phyloP scores from a whole-genome alignment of 2,329 filamentous ascomycete species.

The Arthrocladium fulminans region DNA sequence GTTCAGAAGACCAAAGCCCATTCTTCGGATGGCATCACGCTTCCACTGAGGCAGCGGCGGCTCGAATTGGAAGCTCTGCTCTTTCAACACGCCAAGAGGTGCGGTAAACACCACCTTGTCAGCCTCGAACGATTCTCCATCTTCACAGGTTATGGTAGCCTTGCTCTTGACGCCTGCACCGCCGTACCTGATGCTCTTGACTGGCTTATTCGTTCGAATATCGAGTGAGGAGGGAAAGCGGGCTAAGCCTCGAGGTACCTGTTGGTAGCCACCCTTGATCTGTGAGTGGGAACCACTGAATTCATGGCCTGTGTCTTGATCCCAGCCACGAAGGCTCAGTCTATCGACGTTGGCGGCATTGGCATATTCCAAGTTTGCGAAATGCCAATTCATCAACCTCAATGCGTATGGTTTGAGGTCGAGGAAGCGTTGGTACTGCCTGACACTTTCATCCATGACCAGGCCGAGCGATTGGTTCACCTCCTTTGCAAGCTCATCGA shows the following conservation, averaged over 20 bases:
- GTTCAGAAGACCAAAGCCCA: conserved; percentile 91
- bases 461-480: conserved; percentile 68
- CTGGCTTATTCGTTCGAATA: conserved; percentile 62
- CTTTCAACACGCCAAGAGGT: conserved; percentile 83
- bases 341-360: conserved; percentile 83
- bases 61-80: conserved; percentile 72
- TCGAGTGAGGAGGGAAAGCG: conserved; percentile 68
- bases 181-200: conserved; percentile 63
- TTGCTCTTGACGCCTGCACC: conserved; percentile 36
- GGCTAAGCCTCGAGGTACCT: conserved; percentile 78
- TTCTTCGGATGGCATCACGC: conserved; percentile 63
- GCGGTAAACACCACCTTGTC: conserved; percentile 86
- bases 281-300: conserved; percentile 93
- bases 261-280: conserved; percentile 87
- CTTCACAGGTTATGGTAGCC: conserved; percentile 62
- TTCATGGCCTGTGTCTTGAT: conserved; percentile 95
- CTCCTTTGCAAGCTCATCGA: conserved; percentile 56
- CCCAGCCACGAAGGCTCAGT: conserved; percentile 84
- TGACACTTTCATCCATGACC: conserved; percentile 86
- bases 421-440: conserved; percentile 74
- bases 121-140: conserved; percentile 69
- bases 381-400: conserved; percentile 91
- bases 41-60: conserved; percentile 87
- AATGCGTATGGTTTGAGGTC: conserved; percentile 79
- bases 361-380: conserved; percentile 95